Conservation (phyloP, 169 alveolate species). For the Cryptosporidium parvum region DNA sequence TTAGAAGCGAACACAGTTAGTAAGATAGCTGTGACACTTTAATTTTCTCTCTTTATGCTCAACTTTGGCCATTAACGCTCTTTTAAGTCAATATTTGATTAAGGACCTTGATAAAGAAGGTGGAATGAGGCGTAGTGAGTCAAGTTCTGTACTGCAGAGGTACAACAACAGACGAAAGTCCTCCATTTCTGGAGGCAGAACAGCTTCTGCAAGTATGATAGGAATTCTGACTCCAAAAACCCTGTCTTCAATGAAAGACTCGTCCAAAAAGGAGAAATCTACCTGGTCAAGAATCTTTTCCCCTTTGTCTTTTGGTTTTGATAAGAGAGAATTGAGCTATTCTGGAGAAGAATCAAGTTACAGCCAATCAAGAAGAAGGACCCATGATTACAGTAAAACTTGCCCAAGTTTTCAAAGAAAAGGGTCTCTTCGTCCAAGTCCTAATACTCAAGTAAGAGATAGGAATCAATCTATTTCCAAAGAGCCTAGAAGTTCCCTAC, state of each 20-base stretch:
- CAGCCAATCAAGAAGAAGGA: slow-evolving; percentile 45
- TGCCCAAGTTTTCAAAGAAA: slow-evolving; percentile 55
- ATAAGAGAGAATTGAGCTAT: not conserved
- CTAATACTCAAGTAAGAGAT: slow-evolving; percentile 21
- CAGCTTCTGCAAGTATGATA: slow-evolving; percentile 60
- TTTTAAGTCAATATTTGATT: not conserved
- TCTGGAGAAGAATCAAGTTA: slow-evolving; percentile 22
- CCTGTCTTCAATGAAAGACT: slow-evolving; percentile 13
- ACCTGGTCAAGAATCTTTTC: slow-evolving; percentile 65
- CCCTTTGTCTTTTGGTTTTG: slow-evolving; percentile 11
- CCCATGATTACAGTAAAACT: slow-evolving; percentile 30
- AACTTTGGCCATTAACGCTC: not conserved
- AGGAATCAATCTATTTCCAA: not conserved
- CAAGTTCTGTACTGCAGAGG: slow-evolving; percentile 36
- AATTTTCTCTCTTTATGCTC: not conserved
- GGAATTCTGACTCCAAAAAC: slow-evolving; percentile 35
- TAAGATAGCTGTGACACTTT: not conserved
- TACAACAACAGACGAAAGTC: slow-evolving; percentile 29
- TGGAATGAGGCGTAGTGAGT: slow-evolving; percentile 60
- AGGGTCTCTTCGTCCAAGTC: slow-evolving; percentile 53
- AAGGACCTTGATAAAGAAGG: not conserved
- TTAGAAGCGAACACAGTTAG: not conserved
- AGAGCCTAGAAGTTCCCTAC: not conserved
- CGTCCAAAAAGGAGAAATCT: slow-evolving; percentile 24
- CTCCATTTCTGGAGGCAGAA: slow-evolving; percentile 56